These are phyloP conservation scores for Calonectria leucothoes DNA, from an alignment of 2,329 filamentous ascomycete species.

Conservation along the genomic window DNA sequence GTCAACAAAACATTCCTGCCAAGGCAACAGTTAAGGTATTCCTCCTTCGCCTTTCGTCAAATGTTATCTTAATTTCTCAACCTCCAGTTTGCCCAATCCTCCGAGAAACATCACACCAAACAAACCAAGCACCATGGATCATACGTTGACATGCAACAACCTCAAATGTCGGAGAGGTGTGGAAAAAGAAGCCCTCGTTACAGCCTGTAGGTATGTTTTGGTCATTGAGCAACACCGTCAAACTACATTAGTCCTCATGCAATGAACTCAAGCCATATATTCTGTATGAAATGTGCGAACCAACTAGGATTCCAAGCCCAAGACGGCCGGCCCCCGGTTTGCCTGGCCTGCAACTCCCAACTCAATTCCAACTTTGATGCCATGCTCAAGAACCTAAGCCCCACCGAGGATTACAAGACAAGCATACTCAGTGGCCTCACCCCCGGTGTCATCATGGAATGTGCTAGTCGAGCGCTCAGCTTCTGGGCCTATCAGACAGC, in stretches of 20 bases:
- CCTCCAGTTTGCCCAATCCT: not conserved
- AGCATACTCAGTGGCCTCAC: slow-evolving; percentile 85
- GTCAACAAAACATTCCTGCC: not conserved
- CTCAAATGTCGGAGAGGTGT: slow-evolving; percentile 80
- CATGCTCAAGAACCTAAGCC: slow-evolving; percentile 77
- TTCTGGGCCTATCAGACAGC: slow-evolving; percentile 91
- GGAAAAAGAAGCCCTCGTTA: slow-evolving; percentile 80
- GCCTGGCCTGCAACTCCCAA: slow-evolving; percentile 80
- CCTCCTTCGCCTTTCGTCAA: not conserved
- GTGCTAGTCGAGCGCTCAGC: slow-evolving; percentile 79
- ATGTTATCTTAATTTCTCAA: not conserved
- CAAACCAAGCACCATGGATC: slow-evolving; percentile 71
- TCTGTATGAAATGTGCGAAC: slow-evolving; percentile 81
- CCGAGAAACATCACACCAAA: not conserved
- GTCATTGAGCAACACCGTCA: not conserved
- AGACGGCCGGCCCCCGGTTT: slow-evolving; percentile 58
- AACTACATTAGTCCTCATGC: not conserved
- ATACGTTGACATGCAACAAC: slow-evolving; percentile 81
- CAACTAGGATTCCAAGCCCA: slow-evolving; percentile 68
- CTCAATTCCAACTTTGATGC: slow-evolving; percentile 81
- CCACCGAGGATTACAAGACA: slow-evolving; percentile 90
- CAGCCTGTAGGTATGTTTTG: slow-evolving; percentile 79
- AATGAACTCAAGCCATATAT: slow-evolving; percentile 75
- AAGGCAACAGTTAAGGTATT: not conserved
- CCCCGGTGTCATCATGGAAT: slow-evolving; percentile 87